Percentiles rank a stretch among this genome's conserved stretches.
phyloP scores from a whole-genome alignment of 306 rosid species.

The Crotalaria pallida region DNA sequence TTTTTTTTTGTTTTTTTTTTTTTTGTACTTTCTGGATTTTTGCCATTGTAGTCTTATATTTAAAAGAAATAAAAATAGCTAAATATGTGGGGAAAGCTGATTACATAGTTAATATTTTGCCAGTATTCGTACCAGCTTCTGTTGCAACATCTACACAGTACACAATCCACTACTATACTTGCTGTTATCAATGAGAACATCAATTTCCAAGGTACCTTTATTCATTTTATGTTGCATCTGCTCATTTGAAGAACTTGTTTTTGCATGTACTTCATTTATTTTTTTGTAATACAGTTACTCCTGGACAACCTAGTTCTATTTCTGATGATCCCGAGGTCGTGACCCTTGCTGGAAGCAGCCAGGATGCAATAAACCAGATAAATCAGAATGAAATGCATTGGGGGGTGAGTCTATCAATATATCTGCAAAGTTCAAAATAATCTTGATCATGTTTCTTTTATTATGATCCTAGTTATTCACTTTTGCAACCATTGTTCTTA shows the following conservation, averaged over 20 bases:
- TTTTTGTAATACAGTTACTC: slow-evolving; percentile 49
- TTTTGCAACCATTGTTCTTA: neutral
- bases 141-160: slow-evolving; percentile 78
- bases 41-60: neutral
- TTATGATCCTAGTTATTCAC: neutral
- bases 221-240: slow-evolving; percentile 18
- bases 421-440: neutral
- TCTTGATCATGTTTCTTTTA: slow-evolving; percentile 1
- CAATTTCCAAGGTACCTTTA: slow-evolving; percentile 76
- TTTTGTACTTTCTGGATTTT: neutral
- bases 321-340: slow-evolving; percentile 87
- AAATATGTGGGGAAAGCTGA: neutral
- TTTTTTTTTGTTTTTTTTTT: neutral
- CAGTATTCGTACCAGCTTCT: slow-evolving; percentile 93
- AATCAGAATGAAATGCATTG: slow-evolving; percentile 88
- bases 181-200: slow-evolving; percentile 91
- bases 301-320: slow-evolving; percentile 81
- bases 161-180: slow-evolving; percentile 74
- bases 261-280: slow-evolving; percentile 3
- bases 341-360: slow-evolving; percentile 78
- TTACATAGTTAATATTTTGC: slow-evolving; percentile 25
- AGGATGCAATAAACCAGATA: slow-evolving; percentile 53
- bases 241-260: slow-evolving; percentile 6
- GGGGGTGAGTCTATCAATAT: slow-evolving; percentile 69
- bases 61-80: neutral